phyloP scores from a whole-genome alignment of 768 basidiomycete species.

The Rhodotorula diobovata region DNA sequence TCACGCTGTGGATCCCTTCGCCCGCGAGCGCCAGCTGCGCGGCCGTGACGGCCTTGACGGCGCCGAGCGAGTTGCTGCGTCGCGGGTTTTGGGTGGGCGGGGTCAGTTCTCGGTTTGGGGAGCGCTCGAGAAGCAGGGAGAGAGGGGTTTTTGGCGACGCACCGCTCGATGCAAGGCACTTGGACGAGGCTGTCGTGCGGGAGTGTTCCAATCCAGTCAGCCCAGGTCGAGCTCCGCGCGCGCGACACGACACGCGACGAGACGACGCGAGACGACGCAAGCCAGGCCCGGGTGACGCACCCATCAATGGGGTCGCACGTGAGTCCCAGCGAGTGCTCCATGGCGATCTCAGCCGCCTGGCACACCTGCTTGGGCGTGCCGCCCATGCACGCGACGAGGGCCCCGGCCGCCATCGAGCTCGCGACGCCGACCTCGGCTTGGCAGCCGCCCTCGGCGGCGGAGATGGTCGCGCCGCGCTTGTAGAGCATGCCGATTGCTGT shows the following conservation, averaged over 20 bases:
- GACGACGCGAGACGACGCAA: too few species aligned
- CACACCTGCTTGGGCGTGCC: constrained; percentile 47
- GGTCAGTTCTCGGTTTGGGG: background rate
- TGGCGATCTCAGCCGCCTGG: constrained; percentile 60
- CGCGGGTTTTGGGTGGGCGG: constrained; percentile 67
- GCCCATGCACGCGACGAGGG: constrained; percentile 91
- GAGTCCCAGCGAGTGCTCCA: constrained; percentile 59
- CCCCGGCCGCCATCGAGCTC: constrained; percentile 91
- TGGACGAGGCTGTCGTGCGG: constrained; percentile 81
- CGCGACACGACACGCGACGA: too few species aligned
- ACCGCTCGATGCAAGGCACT: constrained; percentile 71
- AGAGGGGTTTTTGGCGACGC: background rate
- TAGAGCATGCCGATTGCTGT: constrained; percentile 81
- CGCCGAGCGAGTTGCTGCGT: constrained; percentile 55
- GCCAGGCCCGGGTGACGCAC: too few species aligned
- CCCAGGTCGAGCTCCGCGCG: too few species aligned
- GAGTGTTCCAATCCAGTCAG: too few species aligned
- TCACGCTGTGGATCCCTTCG: constrained; percentile 77
- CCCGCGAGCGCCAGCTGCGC: constrained; percentile 84
- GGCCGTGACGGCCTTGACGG: constrained; percentile 47
- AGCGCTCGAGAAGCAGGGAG: background rate
- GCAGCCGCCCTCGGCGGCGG: constrained; percentile 85
- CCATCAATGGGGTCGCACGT: constrained; percentile 73
- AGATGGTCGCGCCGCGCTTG: constrained; percentile 94
- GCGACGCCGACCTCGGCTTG: constrained; percentile 97